Evolutionary conservation across 2,329 filamentous ascomycete genomes (phyloP), one percentile per base, ranked within the genome.

Genomic region (Orbilia ellipsospora): DNA sequence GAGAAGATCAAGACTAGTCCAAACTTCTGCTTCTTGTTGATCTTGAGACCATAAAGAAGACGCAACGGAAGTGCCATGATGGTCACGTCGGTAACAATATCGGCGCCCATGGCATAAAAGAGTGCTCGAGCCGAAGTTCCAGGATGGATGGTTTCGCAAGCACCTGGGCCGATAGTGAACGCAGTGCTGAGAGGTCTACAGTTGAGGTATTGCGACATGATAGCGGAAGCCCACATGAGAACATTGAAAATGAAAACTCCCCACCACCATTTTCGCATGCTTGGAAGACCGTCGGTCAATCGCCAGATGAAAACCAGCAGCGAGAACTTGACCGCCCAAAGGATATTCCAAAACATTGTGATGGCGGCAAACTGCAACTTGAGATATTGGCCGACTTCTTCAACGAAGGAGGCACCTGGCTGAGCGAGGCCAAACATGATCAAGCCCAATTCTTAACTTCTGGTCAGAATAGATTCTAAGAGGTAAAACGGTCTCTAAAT

Each of bases 21-120:
- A 4, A 79, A 45, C 76, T 80, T 81, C 28, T 80, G 80, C 68
- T 79, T 79, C 12, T 63, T 69, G 45, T 80, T 80, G 28, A 80
- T 79, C 61, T 78, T 79, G 52, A 81, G 77, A 66, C 80, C 80
- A 73, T 79, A 80, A 55, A 81, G 79, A 42, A 81, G 77, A 20
- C 79, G 68, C 54, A 81, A 67, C 5, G 80, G 80, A 75, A 81
- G 80, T 26, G 80, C 80, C 78, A 80, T 80, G 70, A 80, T 80
- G 68, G 79, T 80, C 2, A 81, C 55, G 48, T 81, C 80, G 50
- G 80, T 81, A 16, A 80, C 78, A 55, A 81, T 79, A 54, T 81
- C 80, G 40, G 79, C 77, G 48, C 63, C 73, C 56, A 80, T 80
- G 73, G 80, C 80, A 65, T 78, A 80, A 42, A 79, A 80, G 15